Conservation (phyloP, 2,329 filamentous ascomycete species). For the Colletotrichum godetiae region DNA sequence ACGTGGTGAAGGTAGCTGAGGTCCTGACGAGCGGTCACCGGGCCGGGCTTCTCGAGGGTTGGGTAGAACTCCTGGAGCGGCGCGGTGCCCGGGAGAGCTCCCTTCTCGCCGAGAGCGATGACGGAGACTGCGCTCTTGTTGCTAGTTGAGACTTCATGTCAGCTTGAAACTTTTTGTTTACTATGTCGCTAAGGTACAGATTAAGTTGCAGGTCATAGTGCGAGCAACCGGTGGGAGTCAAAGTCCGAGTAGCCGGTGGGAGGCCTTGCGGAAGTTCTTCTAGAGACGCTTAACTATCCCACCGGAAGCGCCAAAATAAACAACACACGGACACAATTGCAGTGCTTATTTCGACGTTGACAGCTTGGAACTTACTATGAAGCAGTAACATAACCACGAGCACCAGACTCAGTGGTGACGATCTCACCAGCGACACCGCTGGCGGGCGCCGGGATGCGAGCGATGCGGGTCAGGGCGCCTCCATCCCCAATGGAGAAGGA, state of each 20-base stretch:
- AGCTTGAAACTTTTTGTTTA: slow-evolving; percentile 4
- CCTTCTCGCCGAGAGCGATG: slow-evolving; percentile 34
- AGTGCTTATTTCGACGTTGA: too few relatives aligned
- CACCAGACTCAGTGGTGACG: slow-evolving; percentile 34
- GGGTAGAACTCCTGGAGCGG: slow-evolving; percentile 37
- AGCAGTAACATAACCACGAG: slow-evolving; percentile 35
- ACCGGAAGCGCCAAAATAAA: not conserved
- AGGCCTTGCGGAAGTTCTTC: too few relatives aligned
- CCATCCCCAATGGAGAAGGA: slow-evolving; percentile 35
- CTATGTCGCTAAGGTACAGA: too few relatives aligned
- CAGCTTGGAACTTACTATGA: slow-evolving; percentile 34
- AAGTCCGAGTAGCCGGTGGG: too few relatives aligned
- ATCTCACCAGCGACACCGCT: slow-evolving; percentile 38
- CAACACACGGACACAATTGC: too few relatives aligned
- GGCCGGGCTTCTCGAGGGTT: slow-evolving; percentile 33
- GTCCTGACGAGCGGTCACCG: slow-evolving; percentile 33
- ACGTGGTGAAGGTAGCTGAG: slow-evolving; percentile 34
- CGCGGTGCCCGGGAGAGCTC: slow-evolving; percentile 33
- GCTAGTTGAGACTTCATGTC: slow-evolving; percentile 18
- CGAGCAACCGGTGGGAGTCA: too few relatives aligned
- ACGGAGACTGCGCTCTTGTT: slow-evolving; percentile 33
- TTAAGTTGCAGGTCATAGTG: too few relatives aligned
- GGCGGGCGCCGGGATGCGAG: slow-evolving; percentile 31
- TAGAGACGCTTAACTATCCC: not conserved
- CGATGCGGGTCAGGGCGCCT: slow-evolving; percentile 34